phyloP scores from a whole-genome alignment of 1,284 basidiomycete genomes.

The Tylopilus sp. region DNA sequence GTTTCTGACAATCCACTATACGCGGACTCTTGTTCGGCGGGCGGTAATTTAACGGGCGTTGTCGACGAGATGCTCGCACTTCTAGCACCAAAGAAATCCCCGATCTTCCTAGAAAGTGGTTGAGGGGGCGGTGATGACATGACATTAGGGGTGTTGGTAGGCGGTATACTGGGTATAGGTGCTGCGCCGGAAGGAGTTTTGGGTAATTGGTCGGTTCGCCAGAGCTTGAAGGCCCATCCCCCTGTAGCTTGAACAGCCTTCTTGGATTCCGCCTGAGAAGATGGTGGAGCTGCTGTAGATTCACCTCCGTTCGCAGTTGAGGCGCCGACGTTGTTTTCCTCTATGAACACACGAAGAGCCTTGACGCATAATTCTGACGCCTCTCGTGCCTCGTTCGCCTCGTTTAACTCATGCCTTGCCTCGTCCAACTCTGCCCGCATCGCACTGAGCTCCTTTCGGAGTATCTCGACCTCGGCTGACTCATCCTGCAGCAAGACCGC shows the following conservation, averaged over 20 bases:
- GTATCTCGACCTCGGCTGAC: constrained; percentile 45
- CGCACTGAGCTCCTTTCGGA: constrained; percentile 60
- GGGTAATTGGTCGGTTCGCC: constrained; percentile 45
- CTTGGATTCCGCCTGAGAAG: constrained; percentile 42
- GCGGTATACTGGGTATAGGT: constrained; percentile 34
- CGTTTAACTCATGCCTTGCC: constrained; percentile 62
- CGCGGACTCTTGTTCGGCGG: constrained; percentile 40
- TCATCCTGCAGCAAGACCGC: constrained; percentile 34
- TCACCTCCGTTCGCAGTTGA: constrained; percentile 22
- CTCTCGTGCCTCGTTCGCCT: constrained; percentile 78
- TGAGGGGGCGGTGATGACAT: constrained; percentile 31
- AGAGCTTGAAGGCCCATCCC: constrained; percentile 64
- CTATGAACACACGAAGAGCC: constrained; percentile 82
- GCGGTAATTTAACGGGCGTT: constrained; percentile 29
- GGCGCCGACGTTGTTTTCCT: constrained; percentile 60
- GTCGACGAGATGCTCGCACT: constrained; percentile 47
- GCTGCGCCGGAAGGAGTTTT: constrained; percentile 24
- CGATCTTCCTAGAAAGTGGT: constrained; percentile 56
- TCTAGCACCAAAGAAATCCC: constrained; percentile 62
- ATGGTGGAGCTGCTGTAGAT: constrained; percentile 7
- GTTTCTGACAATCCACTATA: constrained; percentile 49
- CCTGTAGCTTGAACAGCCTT: constrained; percentile 28
- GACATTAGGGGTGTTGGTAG: constrained; percentile 17
- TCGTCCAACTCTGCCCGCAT: constrained; percentile 61
- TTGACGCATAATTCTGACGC: constrained; percentile 85